Base-by-base conservation (phyloP, 257 asterid species). In the Solanum bukasovii region DNA sequence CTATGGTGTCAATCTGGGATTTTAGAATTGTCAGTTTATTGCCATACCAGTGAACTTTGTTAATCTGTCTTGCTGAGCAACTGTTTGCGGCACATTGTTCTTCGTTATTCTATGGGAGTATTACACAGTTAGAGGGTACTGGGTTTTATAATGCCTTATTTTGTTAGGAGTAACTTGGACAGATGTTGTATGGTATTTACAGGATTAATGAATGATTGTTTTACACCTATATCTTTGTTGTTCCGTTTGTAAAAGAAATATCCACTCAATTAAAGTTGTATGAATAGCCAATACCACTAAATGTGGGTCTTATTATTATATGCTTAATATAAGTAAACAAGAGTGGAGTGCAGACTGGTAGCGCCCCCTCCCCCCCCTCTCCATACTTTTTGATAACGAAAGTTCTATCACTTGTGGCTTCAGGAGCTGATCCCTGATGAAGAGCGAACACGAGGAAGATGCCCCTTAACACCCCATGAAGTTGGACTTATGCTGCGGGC, bases 401-500 rank as follows among this genome's bases (percentile, higher is more conserved):
- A 31, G 44, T 49, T 49, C 29, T 29, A 31, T 82, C 65, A 49
- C 86, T 31, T 49, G 70, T 82, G 42, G 44, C 70, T 68, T 68
- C 93, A 97, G 99, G 99, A 95, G 87, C 87, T 91, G 87, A 95
- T 93, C 92, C 98, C 99, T 14, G 99, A 97, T 89, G 99, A 97
- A 91, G 99, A 96, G 91, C 91, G 99, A 86, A 90, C 92, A 27
- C 94, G 99, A 82, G 99, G 99, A 88, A 96, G 93, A 90, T 97
- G 99, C 89, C 99, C 99, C 68, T 92, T 97, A 90, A 97, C 99
- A 87, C 99, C 99, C 79, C 96, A 93, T 86, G 99, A 97, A 91
- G 99, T 97, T 31, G 99, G 99, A 71, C 92, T 97, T 91, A 93
- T 96, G 97, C 94, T 97, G 91, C 95, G 98, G 83, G 99, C 98